Conservation (phyloP, 352 stramenopile genomes). For the Pythium aristosporum region DNA sequence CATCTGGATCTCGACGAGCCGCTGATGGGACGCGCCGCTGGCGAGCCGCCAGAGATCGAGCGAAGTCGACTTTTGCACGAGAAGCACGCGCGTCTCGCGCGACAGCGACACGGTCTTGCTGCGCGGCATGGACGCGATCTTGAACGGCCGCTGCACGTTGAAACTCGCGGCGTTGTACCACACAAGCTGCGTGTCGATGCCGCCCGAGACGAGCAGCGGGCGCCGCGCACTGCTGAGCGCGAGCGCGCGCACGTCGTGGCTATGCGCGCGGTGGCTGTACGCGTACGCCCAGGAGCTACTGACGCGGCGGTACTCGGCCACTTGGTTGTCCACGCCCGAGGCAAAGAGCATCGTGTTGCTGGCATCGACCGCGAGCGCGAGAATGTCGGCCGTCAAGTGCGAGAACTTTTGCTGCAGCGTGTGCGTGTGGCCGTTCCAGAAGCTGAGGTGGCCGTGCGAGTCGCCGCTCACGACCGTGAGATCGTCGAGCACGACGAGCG, state of each 20-base stretch:
- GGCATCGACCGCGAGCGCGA: slow-evolving; percentile 80
- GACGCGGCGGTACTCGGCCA: slow-evolving; percentile 80
- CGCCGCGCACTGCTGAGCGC: slow-evolving; percentile 58
- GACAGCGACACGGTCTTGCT: slow-evolving; percentile 63
- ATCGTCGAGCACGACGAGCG: slow-evolving; percentile 86
- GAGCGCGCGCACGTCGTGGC: slow-evolving; percentile 88
- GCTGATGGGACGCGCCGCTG: slow-evolving; percentile 47
- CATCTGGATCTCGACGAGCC: slow-evolving; percentile 83
- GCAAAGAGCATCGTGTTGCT: slow-evolving; percentile 90
- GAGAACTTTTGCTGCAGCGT: slow-evolving; percentile 93
- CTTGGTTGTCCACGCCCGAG: slow-evolving; percentile 92
- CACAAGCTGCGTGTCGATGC: slow-evolving; percentile 94
- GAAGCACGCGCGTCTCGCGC: slow-evolving; percentile 63
- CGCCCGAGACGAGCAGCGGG: slow-evolving; percentile 85
- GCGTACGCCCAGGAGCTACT: slow-evolving; percentile 69
- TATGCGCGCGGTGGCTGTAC: slow-evolving; percentile 89
- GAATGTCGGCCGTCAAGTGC: slow-evolving; percentile 89
- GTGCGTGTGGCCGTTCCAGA: slow-evolving; percentile 91
- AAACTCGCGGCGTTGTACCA: slow-evolving; percentile 88
- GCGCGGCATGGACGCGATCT: slow-evolving; percentile 89
- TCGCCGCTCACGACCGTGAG: slow-evolving; percentile 92
- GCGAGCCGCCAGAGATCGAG: slow-evolving; percentile 76
- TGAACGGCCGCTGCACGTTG: slow-evolving; percentile 76
- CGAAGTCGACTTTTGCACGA: slow-evolving; percentile 71
- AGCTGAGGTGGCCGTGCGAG: slow-evolving; percentile 91